phyloP scores from a whole-genome alignment of 139 green algal species.

The Diplosphaera chodatii region DNA sequence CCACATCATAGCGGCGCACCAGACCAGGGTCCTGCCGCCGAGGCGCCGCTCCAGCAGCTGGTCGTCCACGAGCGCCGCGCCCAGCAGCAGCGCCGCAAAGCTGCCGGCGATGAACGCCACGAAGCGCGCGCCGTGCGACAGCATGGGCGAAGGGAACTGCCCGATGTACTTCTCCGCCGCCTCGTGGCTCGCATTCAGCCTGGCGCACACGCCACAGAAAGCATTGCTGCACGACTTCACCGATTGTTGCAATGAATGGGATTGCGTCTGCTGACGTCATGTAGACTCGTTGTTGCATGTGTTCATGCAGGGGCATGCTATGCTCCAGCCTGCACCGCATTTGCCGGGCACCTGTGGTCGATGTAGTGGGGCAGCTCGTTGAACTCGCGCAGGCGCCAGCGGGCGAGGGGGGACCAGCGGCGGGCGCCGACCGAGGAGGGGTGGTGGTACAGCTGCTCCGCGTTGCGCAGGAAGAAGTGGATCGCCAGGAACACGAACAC shows the following conservation, averaged over 20 bases:
- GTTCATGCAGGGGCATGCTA: too few species aligned
- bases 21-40: constrained; percentile 65
- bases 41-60: constrained; percentile 71
- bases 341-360: constrained; percentile 53
- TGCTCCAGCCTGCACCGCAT: too few species aligned
- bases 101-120: constrained; percentile 76
- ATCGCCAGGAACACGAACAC: constrained; percentile 86
- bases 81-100: constrained; percentile 81
- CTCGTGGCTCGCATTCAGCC: constrained; percentile 66
- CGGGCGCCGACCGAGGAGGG: constrained; percentile 52
- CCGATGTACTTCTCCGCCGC: constrained; percentile 73
- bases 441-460: constrained; percentile 88
- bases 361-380: constrained; percentile 94
- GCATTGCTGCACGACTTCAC: too few species aligned
- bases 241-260: too few species aligned
- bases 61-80: constrained; percentile 70
- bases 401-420: constrained; percentile 67
- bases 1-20: constrained; percentile 24
- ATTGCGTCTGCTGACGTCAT: too few species aligned
- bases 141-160: constrained; percentile 83
- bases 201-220: constrained; percentile 6
- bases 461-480: constrained; percentile 92
- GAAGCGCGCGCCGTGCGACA: constrained; percentile 68
- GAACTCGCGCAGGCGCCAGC: constrained; percentile 85
- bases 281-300: too few species aligned